Conservation (phyloP, 2,329 filamentous ascomycete species). For the Knufia fluminis region DNA sequence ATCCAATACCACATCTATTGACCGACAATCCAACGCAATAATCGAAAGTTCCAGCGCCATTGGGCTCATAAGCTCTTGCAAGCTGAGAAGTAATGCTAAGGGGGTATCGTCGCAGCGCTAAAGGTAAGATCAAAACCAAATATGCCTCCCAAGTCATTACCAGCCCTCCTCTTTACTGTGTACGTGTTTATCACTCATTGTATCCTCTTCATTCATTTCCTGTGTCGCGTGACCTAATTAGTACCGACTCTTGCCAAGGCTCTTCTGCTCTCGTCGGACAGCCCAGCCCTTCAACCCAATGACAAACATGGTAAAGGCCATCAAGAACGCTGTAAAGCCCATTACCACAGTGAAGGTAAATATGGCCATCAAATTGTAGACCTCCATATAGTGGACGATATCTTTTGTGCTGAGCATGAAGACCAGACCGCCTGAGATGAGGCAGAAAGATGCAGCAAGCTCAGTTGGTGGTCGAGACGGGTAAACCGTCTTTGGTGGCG, state of each 20-base stretch:
- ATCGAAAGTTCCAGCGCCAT: background rate
- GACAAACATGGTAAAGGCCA: conserved; percentile 72
- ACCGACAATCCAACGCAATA: background rate
- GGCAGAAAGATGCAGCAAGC: conserved; percentile 74
- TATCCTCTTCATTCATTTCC: background rate
- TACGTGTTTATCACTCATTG: too few species aligned
- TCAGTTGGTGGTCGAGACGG: conserved; percentile 84
- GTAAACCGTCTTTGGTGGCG: conserved; percentile 68
- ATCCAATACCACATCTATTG: too few species aligned
- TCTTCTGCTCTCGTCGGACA: conserved; percentile 34
- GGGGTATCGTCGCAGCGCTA: conserved; percentile 1
- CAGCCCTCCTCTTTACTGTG: too few species aligned
- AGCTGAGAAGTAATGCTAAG: background rate
- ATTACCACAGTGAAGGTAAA: conserved; percentile 84
- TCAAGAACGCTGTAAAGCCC: conserved; percentile 71
- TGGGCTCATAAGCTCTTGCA: background rate
- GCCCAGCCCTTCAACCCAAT: conserved; percentile 88
- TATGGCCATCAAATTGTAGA: conserved; percentile 75
- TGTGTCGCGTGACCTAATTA: background rate
- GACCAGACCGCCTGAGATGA: conserved; percentile 77
- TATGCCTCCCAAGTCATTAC: background rate
- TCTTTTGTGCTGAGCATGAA: conserved; percentile 86
- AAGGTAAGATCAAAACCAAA: background rate
- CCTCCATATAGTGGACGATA: conserved; percentile 66
- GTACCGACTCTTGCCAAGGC: background rate